phyloP scores from a whole-genome alignment of 345 rosid species.

The Euphorbia tirucalli region DNA sequence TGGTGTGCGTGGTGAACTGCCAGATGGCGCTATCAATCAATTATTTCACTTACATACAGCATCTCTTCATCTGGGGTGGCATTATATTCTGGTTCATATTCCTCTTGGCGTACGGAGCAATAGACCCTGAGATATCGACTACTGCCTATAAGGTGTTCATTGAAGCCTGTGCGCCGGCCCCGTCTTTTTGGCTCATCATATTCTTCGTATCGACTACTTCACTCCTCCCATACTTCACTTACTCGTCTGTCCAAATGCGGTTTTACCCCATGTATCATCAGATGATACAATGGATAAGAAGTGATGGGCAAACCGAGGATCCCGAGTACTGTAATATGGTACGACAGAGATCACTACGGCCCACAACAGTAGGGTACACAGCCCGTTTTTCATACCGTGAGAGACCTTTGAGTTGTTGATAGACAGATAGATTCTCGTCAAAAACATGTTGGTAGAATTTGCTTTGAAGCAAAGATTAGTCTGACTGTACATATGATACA shows the following conservation, averaged over 20 bases:
- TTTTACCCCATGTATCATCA: conserved; percentile 87
- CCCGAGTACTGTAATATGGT: conserved; percentile 79
- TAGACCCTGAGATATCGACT: conserved; percentile 64
- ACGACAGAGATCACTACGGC: conserved; percentile 73
- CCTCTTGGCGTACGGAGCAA: conserved; percentile 83
- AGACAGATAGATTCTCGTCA: conserved; percentile 6
- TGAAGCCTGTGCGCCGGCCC: conserved; percentile 84
- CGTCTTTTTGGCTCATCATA: conserved; percentile 67
- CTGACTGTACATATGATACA: conserved; percentile 19
- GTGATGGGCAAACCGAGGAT: conserved; percentile 73
- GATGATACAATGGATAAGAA: conserved; percentile 85
- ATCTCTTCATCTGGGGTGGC: conserved; percentile 91
- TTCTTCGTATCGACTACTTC: conserved; percentile 54
- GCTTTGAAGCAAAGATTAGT: neutral
- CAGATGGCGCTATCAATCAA: conserved; percentile 83
- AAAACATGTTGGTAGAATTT: neutral
- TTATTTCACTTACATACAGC: conserved; percentile 88
- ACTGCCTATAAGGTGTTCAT: conserved; percentile 82
- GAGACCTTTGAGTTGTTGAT: conserved; percentile 1
- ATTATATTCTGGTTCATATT: conserved; percentile 72
- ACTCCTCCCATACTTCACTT: conserved; percentile 66
- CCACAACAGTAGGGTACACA: conserved; percentile 75
- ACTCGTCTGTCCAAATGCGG: conserved; percentile 65
- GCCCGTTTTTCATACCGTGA: conserved; percentile 49
- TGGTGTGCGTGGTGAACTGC: conserved; percentile 87